Conservation (phyloP, 306 rosid genomes). For the Adenanthera pavonina region DNA sequence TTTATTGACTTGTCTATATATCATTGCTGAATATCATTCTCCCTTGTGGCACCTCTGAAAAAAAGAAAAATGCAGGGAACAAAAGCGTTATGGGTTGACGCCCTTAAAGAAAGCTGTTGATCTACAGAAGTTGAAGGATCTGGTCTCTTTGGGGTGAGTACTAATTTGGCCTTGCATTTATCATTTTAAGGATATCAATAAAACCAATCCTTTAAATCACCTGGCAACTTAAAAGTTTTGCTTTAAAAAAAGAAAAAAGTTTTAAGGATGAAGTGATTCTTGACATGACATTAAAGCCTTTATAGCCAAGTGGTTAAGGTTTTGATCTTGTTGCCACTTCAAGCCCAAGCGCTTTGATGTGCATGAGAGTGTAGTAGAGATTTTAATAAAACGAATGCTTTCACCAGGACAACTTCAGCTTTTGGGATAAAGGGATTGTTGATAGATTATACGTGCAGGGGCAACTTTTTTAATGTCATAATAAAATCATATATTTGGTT, state of each 20-base stretch:
- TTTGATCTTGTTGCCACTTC: neutral
- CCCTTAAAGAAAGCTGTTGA: slow-evolving; percentile 84
- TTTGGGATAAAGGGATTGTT: neutral
- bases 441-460: neutral
- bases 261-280: neutral
- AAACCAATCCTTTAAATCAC: neutral
- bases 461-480: neutral
- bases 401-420: neutral
- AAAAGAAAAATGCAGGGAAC: slow-evolving; percentile 63
- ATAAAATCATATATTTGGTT: slow-evolving; percentile 12
- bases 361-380: neutral
- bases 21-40: slow-evolving; percentile 30
- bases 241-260: neutral
- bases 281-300: neutral
- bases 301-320: neutral
- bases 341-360: neutral
- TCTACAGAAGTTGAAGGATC: slow-evolving; percentile 66
- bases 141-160: slow-evolving; percentile 79
- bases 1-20: slow-evolving; percentile 31
- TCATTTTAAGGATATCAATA: neutral
- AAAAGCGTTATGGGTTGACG: slow-evolving; percentile 76
- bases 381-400: neutral
- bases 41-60: neutral
- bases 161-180: slow-evolving; percentile 17
- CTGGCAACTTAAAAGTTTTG: no score